Evolutionary conservation across 1,284 basidiomycete species (phyloP).

Genomic region (Tetrapyrgos nigripes): DNA sequence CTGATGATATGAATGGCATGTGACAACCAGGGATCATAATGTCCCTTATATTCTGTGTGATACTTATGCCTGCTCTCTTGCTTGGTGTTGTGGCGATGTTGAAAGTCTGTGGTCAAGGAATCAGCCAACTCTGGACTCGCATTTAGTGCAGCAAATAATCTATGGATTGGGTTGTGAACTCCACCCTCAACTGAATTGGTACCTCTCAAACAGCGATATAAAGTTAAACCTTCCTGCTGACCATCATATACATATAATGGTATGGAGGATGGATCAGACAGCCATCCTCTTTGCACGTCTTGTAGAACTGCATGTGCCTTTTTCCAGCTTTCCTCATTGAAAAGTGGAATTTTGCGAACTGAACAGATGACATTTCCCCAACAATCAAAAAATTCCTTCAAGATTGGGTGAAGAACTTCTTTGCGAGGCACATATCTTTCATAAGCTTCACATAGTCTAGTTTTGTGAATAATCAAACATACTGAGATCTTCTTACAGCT

Average conservation of each 20-base stretch:
- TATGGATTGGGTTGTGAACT: too few relatives aligned
- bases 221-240: slow-evolving; percentile 22
- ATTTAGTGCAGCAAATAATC: too few relatives aligned
- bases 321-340: slow-evolving; percentile 16
- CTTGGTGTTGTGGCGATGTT: slow-evolving; percentile 21
- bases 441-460: too few relatives aligned
- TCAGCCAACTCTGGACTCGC: too few relatives aligned
- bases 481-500: too few relatives aligned
- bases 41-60: too few relatives aligned
- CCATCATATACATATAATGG: slow-evolving; percentile 19
- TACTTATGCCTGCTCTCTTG: too few relatives aligned
- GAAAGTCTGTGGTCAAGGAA: slow-evolving; percentile 17
- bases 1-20: too few relatives aligned
- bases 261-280: slow-evolving; percentile 23
- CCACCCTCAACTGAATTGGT: slow-evolving; percentile 29
- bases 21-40: too few relatives aligned
- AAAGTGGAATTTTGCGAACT: slow-evolving; percentile 11
- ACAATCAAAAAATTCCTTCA: slow-evolving; percentile 13
- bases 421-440: slow-evolving; percentile 19
- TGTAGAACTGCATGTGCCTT: slow-evolving; percentile 17
- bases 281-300: slow-evolving; percentile 20
- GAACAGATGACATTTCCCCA: slow-evolving; percentile 17
- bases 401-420: slow-evolving; percentile 7
- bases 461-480: too few relatives aligned
- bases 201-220: slow-evolving; percentile 25